Base-by-base conservation (phyloP, 805 yeast species). In the Isabelozyma pseudorhagii region DNA sequence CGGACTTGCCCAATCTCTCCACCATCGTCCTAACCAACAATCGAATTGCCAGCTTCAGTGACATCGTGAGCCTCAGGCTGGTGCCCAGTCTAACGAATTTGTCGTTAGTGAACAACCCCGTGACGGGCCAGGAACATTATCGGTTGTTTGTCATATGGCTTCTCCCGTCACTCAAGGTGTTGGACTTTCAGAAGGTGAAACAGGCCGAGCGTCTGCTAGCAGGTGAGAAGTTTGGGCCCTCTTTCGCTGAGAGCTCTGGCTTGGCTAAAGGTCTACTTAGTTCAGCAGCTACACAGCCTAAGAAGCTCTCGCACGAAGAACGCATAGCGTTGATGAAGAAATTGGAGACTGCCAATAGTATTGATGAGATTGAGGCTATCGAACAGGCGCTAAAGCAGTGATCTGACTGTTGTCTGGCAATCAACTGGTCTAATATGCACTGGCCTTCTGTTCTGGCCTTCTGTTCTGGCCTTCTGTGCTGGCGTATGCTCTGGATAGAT, bases 351-450 rank as follows among this genome's bases (percentile, higher is more conserved):
- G 96, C 97, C 0, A 76, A 82, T 4, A 82, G 84, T 46, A 62
- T 92, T 50, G 87, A 79, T 5, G 97, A 92, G 54, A 87, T 91
- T 6, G 87, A 84, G 50, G 69, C 81, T 46, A 79, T 91, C 21
- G 96, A 89, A 62, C 70, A 67, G 27, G 72, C 80, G 17, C 67
- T 87, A 42, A 66, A 67, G 17, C 17, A 15, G 17, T 15, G 17
- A 15, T 15, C 17, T 15, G 17, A 15, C 17, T 15, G 17, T 15
- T 15, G 17, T 15, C 17, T 2, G 17, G 17, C 17, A 15, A 15
- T 15, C 1, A 15, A 15, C 17, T 15, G 17, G 17, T 15, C 17
- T 15, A 2, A 15, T 15, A 15, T 15, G 17, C 17, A 15, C 17
- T 15, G 17, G 17, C 17, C 17, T 15, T 15, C 17, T 15, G 2